Evolutionary conservation across 495 filamentous ascomycete genomes (phyloP), one percentile per base, ranked within the genome.

Genomic region (Aspergillus nidulans): DNA sequence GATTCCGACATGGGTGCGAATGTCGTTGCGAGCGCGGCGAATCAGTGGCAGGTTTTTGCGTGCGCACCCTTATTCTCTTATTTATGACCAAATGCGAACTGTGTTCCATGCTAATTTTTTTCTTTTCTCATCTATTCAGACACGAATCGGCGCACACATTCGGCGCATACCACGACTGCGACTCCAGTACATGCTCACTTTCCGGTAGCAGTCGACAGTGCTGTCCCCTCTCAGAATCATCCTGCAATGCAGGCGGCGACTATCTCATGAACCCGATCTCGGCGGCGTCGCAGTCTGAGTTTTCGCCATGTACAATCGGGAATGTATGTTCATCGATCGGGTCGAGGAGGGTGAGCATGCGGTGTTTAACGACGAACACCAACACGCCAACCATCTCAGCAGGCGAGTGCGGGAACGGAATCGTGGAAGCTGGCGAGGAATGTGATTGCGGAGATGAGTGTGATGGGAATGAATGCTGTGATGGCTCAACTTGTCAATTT

Each of bases 191-290:
- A 3, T 96, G 91, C 68, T 68, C 77, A 2, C 30, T 34, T 13
- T 34, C 30, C 30, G 9, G 30, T 6, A 71, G 71, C 48, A 64
- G 77, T 15, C 83, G 86, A 52, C 80, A 90, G 74, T 97, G 92
- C 68, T 96, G 92, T 65, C 91, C 90, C 0, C 78, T 95, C 13
- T 84, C 76, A 50, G 32, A 71, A 7, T 67, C 52, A 25, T 79
- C 74, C 1, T 97, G 92, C 70, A 74, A 90, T 70, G 91, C 92
- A 28, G 69, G 71, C 20, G 85, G 81, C 15, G 65, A 75, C 34
- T 97, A 83, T 68, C 84, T 97, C 63, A 97, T 97, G 92, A 95
- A 96, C 62, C 92, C 91, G 0, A 88, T 83, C 16, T 92, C 91
- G 0, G 77, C 73, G 19, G 65, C 76, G 24, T 77, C 81, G 38